Percentiles rank a stretch among this genome's conserved stretches.
phyloP scores from a whole-genome alignment of 768 basidiomycete species.

The Termitomyces titanicus region DNA sequence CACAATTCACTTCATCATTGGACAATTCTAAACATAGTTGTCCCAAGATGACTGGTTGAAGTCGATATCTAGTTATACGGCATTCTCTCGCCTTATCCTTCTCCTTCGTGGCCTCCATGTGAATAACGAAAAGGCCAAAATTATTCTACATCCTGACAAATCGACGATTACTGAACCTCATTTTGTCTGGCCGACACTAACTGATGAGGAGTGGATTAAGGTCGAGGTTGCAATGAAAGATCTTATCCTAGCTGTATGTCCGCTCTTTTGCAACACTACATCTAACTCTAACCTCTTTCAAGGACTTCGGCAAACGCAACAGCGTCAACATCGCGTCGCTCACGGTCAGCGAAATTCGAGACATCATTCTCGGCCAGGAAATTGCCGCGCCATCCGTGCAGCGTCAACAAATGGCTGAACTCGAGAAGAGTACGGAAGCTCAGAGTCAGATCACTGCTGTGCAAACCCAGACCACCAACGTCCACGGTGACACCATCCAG shows the following conservation, averaged over 20 bases:
- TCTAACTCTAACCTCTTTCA: conserved; percentile 4
- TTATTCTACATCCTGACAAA: conserved; percentile 96
- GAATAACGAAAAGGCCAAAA: conserved; percentile 99
- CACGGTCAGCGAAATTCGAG: conserved; percentile 94
- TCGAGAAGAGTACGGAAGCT: conserved; percentile 95
- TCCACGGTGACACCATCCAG: conserved; percentile 95
- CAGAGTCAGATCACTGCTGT: conserved; percentile 94
- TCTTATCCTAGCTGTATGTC: conserved; percentile 77
- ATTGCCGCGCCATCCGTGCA: conserved; percentile 95
- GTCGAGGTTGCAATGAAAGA: conserved; percentile 99
- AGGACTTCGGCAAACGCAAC: conserved; percentile 99
- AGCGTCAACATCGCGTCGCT: conserved; percentile 98
- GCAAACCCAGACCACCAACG: conserved; percentile 97
- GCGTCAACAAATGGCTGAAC: conserved; percentile 98
- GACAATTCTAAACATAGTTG: conserved; percentile 6
- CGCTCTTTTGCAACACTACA: not conserved
- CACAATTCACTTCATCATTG: not conserved
- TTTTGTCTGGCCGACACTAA: conserved; percentile 94
- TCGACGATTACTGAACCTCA: conserved; percentile 95
- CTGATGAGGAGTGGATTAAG: conserved; percentile 97
- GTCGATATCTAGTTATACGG: conserved; percentile 97
- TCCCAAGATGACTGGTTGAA: conserved; percentile 93
- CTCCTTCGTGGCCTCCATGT: conserved; percentile 96
- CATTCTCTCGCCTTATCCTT: conserved; percentile 97
- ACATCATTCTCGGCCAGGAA: conserved; percentile 98